Evolutionary conservation across 1,284 basidiomycete species (phyloP).

Genomic region (Rhodotorula sp.): DNA sequence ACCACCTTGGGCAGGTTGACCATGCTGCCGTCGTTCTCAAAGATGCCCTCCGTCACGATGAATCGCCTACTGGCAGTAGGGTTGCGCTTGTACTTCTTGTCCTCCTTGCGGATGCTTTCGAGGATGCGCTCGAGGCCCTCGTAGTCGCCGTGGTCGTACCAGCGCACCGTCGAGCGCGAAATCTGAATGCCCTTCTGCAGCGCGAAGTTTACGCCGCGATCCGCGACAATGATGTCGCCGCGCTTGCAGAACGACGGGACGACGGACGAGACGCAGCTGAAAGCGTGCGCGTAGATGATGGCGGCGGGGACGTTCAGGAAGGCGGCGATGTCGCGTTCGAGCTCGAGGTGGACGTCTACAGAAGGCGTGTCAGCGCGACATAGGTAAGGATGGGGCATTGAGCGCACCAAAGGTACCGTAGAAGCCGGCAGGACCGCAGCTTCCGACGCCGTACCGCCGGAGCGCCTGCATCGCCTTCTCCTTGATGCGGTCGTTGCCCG

Average conservation of each 20-base stretch:
- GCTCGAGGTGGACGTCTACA: constrained; percentile 83
- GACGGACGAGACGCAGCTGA: constrained; percentile 87
- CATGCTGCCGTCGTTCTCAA: constrained; percentile 91
- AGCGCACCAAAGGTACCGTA: constrained; percentile 86
- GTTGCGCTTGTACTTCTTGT: constrained; percentile 75
- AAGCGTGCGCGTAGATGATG: constrained; percentile 94
- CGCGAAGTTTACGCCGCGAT: constrained; percentile 88
- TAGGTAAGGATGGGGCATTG: neutral
- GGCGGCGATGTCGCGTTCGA: constrained; percentile 85
- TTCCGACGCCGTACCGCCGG: constrained; percentile 90
- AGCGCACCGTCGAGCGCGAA: constrained; percentile 85
- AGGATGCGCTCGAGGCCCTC: constrained; percentile 86
- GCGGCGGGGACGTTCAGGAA: constrained; percentile 85
- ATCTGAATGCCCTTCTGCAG: constrained; percentile 98
- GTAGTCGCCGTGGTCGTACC: constrained; percentile 96
- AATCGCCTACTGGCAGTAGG: constrained; percentile 76
- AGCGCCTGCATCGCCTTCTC: constrained; percentile 81
- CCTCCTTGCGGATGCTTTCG: constrained; percentile 78
- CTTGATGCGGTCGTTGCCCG: constrained; percentile 85
- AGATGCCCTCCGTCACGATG: constrained; percentile 96
- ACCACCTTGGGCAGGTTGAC: constrained; percentile 87
- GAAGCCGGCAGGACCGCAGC: constrained; percentile 95
- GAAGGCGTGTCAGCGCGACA: constrained; percentile 24
- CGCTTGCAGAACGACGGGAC: constrained; percentile 98
- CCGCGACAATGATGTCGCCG: constrained; percentile 97